Conservation (phyloP, 2,329 filamentous ascomycete species). For the Didymellaceae sp. region DNA sequence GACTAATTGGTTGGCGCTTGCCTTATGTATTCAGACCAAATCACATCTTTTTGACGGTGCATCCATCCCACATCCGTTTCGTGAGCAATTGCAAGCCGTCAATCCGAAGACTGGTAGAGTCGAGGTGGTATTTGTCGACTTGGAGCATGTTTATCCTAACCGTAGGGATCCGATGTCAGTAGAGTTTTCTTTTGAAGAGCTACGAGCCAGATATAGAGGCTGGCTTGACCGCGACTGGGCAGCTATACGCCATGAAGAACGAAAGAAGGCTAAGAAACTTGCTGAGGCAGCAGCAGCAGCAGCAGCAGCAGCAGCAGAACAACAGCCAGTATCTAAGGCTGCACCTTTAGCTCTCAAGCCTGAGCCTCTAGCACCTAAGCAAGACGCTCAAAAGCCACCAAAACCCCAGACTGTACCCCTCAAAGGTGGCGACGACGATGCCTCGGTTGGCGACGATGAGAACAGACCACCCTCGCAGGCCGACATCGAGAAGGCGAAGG, state of each 20-base stretch:
- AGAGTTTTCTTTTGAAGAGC: constrained; percentile 90
- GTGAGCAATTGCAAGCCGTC: constrained; percentile 78
- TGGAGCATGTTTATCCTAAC: constrained; percentile 84
- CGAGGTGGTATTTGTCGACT: constrained; percentile 86
- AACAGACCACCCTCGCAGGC: constrained; percentile 55
- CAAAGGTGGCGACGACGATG: constrained; percentile 44
- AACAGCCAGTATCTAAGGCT: constrained; percentile 18
- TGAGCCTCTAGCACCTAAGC: constrained; percentile 25
- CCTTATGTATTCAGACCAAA: constrained; percentile 59
- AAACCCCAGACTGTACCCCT: constrained; percentile 41
- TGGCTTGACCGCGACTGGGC: constrained; percentile 64
- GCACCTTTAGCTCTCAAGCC: constrained; percentile 6
- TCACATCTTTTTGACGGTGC: constrained; percentile 45
- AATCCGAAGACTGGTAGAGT: constrained; percentile 83
- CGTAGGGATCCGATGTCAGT: constrained; percentile 68
- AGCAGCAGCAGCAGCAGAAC: constrained; percentile 19
- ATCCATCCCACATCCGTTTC: constrained; percentile 67
- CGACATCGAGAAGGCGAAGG: constrained; percentile 65
- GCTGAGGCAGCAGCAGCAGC: constrained; percentile 25
- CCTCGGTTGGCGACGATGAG: constrained; percentile 51
- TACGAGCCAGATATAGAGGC: constrained; percentile 79
- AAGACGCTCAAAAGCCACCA: constrained; percentile 22
- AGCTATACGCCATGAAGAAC: constrained; percentile 40
- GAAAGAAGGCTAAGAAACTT: constrained; percentile 34
- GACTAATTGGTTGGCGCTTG: constrained; percentile 79